A percentile compares a stretch with the other conserved stretches of the same genome.
phyloP scores from a whole-genome alignment of 108 stramenopile genomes.

The Fragilariopsis cylindrus region DNA sequence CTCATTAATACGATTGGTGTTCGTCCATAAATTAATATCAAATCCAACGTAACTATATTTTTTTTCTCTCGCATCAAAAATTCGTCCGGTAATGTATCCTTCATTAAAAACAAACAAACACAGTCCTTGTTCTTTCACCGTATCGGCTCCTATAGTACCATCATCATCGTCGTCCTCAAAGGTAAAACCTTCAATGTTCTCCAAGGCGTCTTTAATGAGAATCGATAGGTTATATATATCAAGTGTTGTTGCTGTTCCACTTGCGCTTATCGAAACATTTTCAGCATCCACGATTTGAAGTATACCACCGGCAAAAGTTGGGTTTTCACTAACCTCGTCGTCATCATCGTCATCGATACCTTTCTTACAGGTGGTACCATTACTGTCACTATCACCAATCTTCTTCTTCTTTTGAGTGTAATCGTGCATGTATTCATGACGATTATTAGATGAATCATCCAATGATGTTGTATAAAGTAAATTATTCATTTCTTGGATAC shows the following conservation, averaged over 20 bases:
- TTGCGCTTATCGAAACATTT: constrained; percentile 11
- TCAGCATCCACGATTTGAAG: constrained; percentile 59
- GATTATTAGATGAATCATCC: constrained; percentile 36
- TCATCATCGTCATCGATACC: constrained; percentile 17
- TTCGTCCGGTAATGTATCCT: constrained; percentile 54
- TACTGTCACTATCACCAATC: not conserved
- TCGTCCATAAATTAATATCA: constrained; percentile 45
- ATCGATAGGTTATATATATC: constrained; percentile 5
- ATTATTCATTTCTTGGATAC: constrained; percentile 11
- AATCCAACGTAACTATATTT: constrained; percentile 36
- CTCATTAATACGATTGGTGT: constrained; percentile 42
- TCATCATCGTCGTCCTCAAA: not conserved
- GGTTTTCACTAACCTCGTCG: not conserved
- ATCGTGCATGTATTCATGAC: constrained; percentile 61
- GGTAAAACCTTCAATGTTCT: constrained; percentile 13
- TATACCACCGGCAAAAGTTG: constrained; percentile 43
- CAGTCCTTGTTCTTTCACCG: constrained; percentile 1
- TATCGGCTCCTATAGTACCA: not conserved
- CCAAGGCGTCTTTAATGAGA: constrained; percentile 20
- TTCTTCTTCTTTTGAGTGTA: constrained; percentile 33
- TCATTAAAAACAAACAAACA: constrained; percentile 13
- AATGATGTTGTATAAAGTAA: constrained; percentile 20
- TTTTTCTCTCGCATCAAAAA: constrained; percentile 36
- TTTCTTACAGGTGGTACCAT: not conserved
- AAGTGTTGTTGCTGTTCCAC: not conserved